Evolutionary conservation across 2,329 filamentous ascomycete species (phyloP).

Genomic region (Diaporthe velutina): DNA sequence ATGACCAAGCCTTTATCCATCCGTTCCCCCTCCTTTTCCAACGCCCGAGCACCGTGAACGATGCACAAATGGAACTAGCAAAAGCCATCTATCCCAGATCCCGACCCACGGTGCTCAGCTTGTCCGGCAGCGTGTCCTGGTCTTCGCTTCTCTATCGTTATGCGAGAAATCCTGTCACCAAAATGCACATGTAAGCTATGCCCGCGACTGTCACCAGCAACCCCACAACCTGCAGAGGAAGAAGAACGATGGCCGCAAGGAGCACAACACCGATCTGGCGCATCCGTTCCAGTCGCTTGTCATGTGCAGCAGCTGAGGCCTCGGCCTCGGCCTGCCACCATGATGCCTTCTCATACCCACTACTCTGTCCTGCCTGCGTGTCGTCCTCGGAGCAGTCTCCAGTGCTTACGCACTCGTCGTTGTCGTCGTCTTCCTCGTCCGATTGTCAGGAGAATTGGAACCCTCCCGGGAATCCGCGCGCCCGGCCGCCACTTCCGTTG

Average conservation of each 20-base stretch:
- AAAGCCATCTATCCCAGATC: slow-evolving; percentile 27
- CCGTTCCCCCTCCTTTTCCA: slow-evolving; percentile 11
- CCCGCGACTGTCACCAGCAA: slow-evolving; percentile 52
- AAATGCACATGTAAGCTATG: slow-evolving; percentile 56
- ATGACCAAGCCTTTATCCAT: slow-evolving; percentile 29
- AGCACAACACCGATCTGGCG: slow-evolving; percentile 57
- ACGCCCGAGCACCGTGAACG: slow-evolving; percentile 37
- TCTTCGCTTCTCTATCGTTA: slow-evolving; percentile 17
- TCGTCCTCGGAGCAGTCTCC: slow-evolving; percentile 38
- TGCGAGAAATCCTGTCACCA: slow-evolving; percentile 12
- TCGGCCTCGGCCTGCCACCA: slow-evolving; percentile 35
- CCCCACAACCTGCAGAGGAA: slow-evolving; percentile 58
- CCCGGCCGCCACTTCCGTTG: slow-evolving; percentile 60
- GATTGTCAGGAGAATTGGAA: slow-evolving; percentile 65
- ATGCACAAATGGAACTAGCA: slow-evolving; percentile 30
- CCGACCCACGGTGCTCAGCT: slow-evolving; percentile 13
- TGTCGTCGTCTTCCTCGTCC: slow-evolving; percentile 49
- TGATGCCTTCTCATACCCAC: slow-evolving; percentile 41
- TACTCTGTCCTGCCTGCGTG: slow-evolving; percentile 39
- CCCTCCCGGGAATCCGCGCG: slow-evolving; percentile 53
- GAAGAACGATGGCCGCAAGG: slow-evolving; percentile 60
- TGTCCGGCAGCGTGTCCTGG: slow-evolving; percentile 13
- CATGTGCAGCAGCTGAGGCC: slow-evolving; percentile 47
- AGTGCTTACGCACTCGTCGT: slow-evolving; percentile 48
- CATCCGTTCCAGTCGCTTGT: slow-evolving; percentile 55